Evolutionary conservation across 352 stramenopile genomes (phyloP).

Genomic region (Globisporangium canariense): DNA sequence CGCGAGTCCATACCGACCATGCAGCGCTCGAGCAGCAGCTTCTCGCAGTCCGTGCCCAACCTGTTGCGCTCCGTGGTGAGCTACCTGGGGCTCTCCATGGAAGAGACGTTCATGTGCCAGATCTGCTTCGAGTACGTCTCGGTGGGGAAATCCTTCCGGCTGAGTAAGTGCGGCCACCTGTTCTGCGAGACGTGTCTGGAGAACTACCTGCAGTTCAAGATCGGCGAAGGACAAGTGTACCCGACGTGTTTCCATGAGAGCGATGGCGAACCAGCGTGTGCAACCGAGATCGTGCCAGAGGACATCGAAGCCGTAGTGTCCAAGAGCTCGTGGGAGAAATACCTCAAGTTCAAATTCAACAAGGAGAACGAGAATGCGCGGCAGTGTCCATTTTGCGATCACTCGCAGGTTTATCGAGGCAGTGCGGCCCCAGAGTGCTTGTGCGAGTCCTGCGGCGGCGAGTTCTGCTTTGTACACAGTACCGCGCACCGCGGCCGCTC

Average conservation of each 20-base stretch:
- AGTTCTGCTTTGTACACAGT: conserved; percentile 88
- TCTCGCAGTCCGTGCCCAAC: conserved; percentile 32
- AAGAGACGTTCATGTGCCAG: conserved; percentile 71
- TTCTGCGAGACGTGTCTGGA: conserved; percentile 64
- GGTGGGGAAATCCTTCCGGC: conserved; percentile 28
- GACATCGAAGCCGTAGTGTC: conserved; percentile 55
- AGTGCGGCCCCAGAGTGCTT: conserved; percentile 39
- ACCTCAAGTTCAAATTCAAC: conserved; percentile 85
- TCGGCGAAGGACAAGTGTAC: conserved; percentile 65
- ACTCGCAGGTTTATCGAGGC: conserved; percentile 50
- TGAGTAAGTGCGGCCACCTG: conserved; percentile 46
- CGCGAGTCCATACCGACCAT: conserved; percentile 16
- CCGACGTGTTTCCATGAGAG: conserved; percentile 61
- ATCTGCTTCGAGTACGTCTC: conserved; percentile 72
- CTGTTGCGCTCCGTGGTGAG: conserved; percentile 50
- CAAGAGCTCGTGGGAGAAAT: conserved; percentile 61
- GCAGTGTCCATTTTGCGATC: conserved; percentile 55
- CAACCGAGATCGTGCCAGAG: conserved; percentile 30
- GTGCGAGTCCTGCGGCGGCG: conserved; percentile 36
- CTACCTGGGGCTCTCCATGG: conserved; percentile 55
- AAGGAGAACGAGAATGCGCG: conserved; percentile 59
- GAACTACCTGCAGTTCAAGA: conserved; percentile 71
- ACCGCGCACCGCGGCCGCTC: conserved; percentile 68
- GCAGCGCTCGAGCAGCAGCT: conserved; percentile 12
- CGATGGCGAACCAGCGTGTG: conserved; percentile 33